Evolutionary conservation across 352 stramenopile species (phyloP).

Genomic region (Globisporangium camurandrum): DNA sequence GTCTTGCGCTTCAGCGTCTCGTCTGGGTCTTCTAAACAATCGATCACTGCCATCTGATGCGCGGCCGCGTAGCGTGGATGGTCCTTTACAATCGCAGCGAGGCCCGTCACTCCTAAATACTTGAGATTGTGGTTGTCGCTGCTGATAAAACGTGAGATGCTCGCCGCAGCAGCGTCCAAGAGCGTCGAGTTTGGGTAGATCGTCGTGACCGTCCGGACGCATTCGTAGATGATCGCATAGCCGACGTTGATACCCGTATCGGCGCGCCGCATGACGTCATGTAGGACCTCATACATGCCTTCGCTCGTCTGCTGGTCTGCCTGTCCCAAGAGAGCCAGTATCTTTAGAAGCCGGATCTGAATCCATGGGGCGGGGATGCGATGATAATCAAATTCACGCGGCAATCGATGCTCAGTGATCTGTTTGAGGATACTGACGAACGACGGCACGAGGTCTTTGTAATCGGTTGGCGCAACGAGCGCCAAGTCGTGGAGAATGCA

Average conservation of each 20-base stretch:
- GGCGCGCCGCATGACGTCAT: constrained; percentile 97
- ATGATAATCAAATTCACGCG: constrained; percentile 99
- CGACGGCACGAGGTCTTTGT: constrained; percentile 98
- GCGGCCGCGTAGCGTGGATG: constrained; percentile 94
- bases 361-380: constrained; percentile 99
- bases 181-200: constrained; percentile 99
- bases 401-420: constrained; percentile 98
- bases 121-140: constrained; percentile 97
- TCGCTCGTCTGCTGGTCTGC: constrained; percentile 91
- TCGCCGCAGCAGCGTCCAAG: constrained; percentile 90
- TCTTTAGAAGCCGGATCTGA: constrained; percentile 96
- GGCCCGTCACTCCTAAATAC: constrained; percentile 98
- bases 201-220: constrained; percentile 96
- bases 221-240: constrained; percentile 99
- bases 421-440: constrained; percentile 99
- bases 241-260: constrained; percentile 99
- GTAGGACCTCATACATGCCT: constrained; percentile 99
- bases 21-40: constrained; percentile 99
- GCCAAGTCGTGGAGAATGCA: constrained; percentile 92
- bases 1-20: constrained; percentile 99
- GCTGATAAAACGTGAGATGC: constrained; percentile 93
- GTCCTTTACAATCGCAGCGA: constrained; percentile 97
- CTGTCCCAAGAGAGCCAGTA: constrained; percentile 94
- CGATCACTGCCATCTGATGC: constrained; percentile 99
- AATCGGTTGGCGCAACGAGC: constrained; percentile 85